Percentiles rank a stretch among this genome's conserved stretches.
Conservation (phyloP, 2,329 filamentous ascomycete genomes). For the Penicillium sp. region DNA sequence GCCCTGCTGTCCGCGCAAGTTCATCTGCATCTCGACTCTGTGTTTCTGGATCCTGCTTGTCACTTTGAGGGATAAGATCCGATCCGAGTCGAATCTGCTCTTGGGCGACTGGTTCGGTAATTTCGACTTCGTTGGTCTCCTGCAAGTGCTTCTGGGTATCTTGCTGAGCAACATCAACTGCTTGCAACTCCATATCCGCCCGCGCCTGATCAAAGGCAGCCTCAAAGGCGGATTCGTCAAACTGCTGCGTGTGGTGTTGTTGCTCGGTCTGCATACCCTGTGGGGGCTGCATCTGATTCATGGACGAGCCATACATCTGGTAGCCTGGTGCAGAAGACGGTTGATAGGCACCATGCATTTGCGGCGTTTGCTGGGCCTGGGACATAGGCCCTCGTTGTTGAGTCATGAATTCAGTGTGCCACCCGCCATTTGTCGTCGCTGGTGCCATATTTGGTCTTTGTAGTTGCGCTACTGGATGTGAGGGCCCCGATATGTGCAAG, state of each 20-base stretch:
- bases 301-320: slow-evolving; percentile 24
- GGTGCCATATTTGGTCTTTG: slow-evolving; percentile 46
- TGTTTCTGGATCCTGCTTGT: slow-evolving; percentile 34
- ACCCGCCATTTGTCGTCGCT: slow-evolving; percentile 43
- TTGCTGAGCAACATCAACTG: slow-evolving; percentile 18
- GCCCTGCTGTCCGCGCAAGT: slow-evolving; percentile 68
- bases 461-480: slow-evolving; percentile 49
- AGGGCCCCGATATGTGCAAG: slow-evolving; percentile 41
- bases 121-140: slow-evolving; percentile 21
- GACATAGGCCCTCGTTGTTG: slow-evolving; percentile 34
- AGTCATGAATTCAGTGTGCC: slow-evolving; percentile 62
- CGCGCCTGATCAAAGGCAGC: slow-evolving; percentile 46
- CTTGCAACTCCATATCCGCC: slow-evolving; percentile 38
- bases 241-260: slow-evolving; percentile 31
- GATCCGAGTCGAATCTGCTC: slow-evolving; percentile 44
- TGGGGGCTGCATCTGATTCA: slow-evolving; percentile 25
- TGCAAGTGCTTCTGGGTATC: slow-evolving; percentile 12
- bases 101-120: slow-evolving; percentile 9
- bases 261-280: slow-evolving; percentile 29
- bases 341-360: slow-evolving; percentile 28
- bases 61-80: slow-evolving; percentile 42
- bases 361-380: slow-evolving; percentile 17
- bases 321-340: slow-evolving; percentile 31
- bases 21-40: slow-evolving; percentile 60
- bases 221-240: slow-evolving; percentile 49